Conservation (phyloP, 768 basidiomycete genomes). For the Gymnopilus dilepis region DNA sequence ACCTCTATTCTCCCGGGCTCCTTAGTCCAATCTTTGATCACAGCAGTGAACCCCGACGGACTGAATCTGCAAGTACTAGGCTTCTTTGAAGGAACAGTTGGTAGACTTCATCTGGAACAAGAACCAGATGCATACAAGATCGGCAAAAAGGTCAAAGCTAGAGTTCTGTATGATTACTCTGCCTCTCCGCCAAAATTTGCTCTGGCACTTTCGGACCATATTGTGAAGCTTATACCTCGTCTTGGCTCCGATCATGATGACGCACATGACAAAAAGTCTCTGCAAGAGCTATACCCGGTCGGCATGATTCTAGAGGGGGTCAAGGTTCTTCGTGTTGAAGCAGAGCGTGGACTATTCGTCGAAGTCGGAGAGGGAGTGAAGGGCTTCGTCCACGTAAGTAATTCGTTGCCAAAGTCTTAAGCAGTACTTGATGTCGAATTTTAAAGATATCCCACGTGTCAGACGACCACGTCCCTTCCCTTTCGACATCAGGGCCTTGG, state of each 20-base stretch:
- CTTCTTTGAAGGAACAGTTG: conserved; percentile 90
- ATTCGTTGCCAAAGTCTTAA: conserved; percentile 8
- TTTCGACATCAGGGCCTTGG: conserved; percentile 82
- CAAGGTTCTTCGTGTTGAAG: conserved; percentile 74
- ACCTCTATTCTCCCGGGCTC: conserved; percentile 86
- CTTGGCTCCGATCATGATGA: conserved; percentile 27
- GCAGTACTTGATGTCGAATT: too few relatives aligned
- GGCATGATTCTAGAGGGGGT: conserved; percentile 76
- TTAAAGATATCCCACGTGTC: conserved; percentile 97
- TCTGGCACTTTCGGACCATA: conserved; percentile 76
- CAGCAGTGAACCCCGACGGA: conserved; percentile 72
- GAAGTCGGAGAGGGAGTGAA: conserved; percentile 65
- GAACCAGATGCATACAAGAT: conserved; percentile 56
- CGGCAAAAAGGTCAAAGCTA: conserved; percentile 80
- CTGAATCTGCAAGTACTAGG: conserved; percentile 89
- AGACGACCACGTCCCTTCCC: conserved; percentile 86
- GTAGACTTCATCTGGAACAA: conserved; percentile 73
- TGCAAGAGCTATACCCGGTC: conserved; percentile 70
- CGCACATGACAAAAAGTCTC: conserved; percentile 25
- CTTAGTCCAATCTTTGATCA: conserved; percentile 83
- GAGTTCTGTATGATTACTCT: conserved; percentile 83
- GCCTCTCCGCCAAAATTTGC: conserved; percentile 82
- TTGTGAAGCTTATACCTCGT: conserved; percentile 59
- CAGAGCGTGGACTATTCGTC: conserved; percentile 82
- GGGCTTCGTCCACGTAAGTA: conserved; percentile 87